phyloP scores from a whole-genome alignment of 768 basidiomycete species.

The Fomitopsis pulvina region DNA sequence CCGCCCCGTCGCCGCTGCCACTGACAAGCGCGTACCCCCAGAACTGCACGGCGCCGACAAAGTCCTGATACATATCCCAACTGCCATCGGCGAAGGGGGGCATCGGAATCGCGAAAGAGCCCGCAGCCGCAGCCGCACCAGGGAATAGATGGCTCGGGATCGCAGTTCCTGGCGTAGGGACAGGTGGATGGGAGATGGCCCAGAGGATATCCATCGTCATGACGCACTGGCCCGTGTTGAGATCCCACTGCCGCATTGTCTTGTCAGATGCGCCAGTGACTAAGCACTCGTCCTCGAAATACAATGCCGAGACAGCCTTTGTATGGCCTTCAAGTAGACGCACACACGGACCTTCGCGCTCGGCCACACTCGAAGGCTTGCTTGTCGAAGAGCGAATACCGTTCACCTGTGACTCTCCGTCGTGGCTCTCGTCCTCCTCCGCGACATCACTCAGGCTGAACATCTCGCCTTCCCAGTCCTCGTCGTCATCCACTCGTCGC shows the following conservation, averaged over 20 bases:
- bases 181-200: constrained; percentile 90
- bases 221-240: constrained; percentile 94
- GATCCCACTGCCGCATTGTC: constrained; percentile 97
- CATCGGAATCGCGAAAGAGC: constrained; percentile 73
- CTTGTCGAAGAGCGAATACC: constrained; percentile 35
- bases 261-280: constrained; percentile 98
- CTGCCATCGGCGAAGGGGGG: constrained; percentile 87
- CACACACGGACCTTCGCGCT: constrained; percentile 57
- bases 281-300: constrained; percentile 92
- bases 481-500: constrained; percentile 70
- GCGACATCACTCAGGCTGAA: constrained; percentile 56
- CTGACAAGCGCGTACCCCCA: constrained; percentile 98
- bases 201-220: constrained; percentile 99
- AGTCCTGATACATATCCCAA: constrained; percentile 95
- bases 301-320: constrained; percentile 87
- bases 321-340: constrained; percentile 85
- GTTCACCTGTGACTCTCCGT: constrained; percentile 27
- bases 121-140: constrained; percentile 47
- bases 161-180: constrained; percentile 32
- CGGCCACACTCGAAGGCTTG: constrained; percentile 27
- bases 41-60: constrained; percentile 95
- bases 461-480: constrained; percentile 50
- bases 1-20: constrained; percentile 94
- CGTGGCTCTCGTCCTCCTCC: constrained; percentile 51
- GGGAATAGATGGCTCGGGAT: constrained; percentile 43